Evolutionary conservation across 2,329 filamentous ascomycete species (phyloP), one percentile per base, ranked within the genome.

Genomic region (Coleophoma crateriformis): DNA sequence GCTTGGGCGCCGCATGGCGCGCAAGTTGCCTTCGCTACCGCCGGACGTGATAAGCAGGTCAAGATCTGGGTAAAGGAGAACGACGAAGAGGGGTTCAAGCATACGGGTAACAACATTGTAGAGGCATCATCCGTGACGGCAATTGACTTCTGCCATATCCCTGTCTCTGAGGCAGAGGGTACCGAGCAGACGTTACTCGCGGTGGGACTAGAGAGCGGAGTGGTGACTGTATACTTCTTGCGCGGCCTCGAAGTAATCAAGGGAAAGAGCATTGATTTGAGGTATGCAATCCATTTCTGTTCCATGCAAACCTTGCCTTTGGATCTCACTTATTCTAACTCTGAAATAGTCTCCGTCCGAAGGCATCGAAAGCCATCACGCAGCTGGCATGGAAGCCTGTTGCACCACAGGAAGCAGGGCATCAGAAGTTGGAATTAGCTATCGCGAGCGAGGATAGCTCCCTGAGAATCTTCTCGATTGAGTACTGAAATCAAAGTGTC

Each of bases 11-110:
- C 63, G 7, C 27, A 7, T 27, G 56, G 61, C 2, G 62, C 63
- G 7, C 62, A 65, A 8, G 58, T 68, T 5, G 67, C 77, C 27
- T 99, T 99, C 67, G 87, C 87, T 12, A 99, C 94, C 0, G 92
- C 91, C 1, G 90, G 91, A 3, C 78, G 94, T 59, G 94, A 99
- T 68, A 97, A 95, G 71, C 78, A 77, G 22, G 84, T 95, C 35
- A 88, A 87, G 63, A 63, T 91, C 40, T 92, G 88, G 88, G 49
- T 33, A 41, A 58, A 38, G 15, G 57, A 58, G 34, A 68, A 54
- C 61, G 52, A 64, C 58, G 8, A 58, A 56, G n/a, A 63, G 60
- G 49, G 46, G 3, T 50, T 62, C 19, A 65, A 66, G 15, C 82
- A 86, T 54, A 63, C 68, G 81, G 41, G 41, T 10, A 20, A 44